A percentile compares a stretch with the other conserved stretches of the same genome.
phyloP scores from a whole-genome alignment of 2,329 filamentous ascomycete species.

The Neoarthrinium moseri region DNA sequence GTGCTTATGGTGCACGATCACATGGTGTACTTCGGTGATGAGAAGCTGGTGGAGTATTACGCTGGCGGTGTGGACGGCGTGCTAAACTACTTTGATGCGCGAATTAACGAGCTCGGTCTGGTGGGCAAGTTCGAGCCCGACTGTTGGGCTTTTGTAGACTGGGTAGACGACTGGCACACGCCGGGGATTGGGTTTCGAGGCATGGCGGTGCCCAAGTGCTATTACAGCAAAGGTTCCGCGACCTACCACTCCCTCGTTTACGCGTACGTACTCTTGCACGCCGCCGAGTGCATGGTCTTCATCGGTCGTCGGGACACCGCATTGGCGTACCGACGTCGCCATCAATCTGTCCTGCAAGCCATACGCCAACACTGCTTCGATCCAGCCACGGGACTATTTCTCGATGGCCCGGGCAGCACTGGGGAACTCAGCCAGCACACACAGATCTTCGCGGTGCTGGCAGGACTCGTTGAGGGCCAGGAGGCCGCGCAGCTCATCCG shows the following conservation, averaged over 20 bases:
- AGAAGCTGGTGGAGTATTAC: slow-evolving; percentile 2
- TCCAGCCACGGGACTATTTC: slow-evolving; percentile 21
- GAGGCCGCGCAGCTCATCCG: slow-evolving; percentile 15
- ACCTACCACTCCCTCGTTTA: slow-evolving; percentile 16
- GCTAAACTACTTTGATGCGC: slow-evolving; percentile 11
- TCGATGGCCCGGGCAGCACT: slow-evolving; percentile 19
- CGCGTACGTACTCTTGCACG: slow-evolving; percentile 12
- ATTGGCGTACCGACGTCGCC: slow-evolving; percentile 23
- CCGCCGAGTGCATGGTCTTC: slow-evolving; percentile 10
- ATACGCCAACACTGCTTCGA: slow-evolving; percentile 28
- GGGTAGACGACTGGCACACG: slow-evolving; percentile 28
- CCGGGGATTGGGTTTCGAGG: slow-evolving; percentile 7
- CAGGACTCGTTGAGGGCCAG: slow-evolving; percentile 10
- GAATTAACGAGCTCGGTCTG: slow-evolving; percentile 11
- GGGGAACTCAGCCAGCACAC: slow-evolving; percentile 27
- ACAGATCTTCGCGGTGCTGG: slow-evolving; percentile 27
- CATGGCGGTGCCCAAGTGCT: slow-evolving; percentile 10
- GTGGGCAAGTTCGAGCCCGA: slow-evolving; percentile 20
- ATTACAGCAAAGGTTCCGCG: slow-evolving; percentile 12
- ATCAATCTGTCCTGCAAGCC: slow-evolving; percentile 16
- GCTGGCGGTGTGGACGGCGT: slow-evolving; percentile 11
- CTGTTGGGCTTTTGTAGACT: slow-evolving; percentile 33
- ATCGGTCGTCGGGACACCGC: slow-evolving; percentile 12
- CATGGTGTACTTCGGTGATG: slow-evolving; percentile 28
- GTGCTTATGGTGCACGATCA: slow-evolving; percentile 29